These are phyloP conservation scores for Mycena albidolilacea DNA, from an alignment of 768 basidiomycete species.

Conservation along the genomic window DNA sequence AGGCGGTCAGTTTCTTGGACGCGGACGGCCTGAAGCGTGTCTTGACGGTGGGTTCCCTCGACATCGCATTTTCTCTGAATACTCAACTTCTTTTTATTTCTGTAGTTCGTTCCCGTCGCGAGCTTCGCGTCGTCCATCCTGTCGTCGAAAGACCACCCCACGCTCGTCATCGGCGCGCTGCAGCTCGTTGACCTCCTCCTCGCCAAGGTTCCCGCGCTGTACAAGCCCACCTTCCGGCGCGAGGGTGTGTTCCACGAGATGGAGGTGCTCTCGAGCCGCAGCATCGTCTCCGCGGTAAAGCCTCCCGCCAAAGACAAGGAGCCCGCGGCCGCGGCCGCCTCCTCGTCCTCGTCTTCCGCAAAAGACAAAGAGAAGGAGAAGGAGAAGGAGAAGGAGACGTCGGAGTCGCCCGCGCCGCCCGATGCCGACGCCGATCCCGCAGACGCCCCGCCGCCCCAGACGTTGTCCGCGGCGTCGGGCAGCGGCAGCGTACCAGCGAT, in stretches of 20 bases:
- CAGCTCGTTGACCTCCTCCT: slow-evolving; percentile 95
- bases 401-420: slow-evolving; percentile 55
- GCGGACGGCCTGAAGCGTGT: slow-evolving; percentile 80
- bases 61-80: slow-evolving; percentile 12
- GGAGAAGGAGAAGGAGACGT: slow-evolving; percentile 46
- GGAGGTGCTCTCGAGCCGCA: slow-evolving; percentile 78
- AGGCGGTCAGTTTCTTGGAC: slow-evolving; percentile 92
- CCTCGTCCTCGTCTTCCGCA: not conserved
- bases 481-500: slow-evolving; percentile 57
- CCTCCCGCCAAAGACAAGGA: slow-evolving; percentile 52
- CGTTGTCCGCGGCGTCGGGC: slow-evolving; percentile 40
- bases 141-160: slow-evolving; percentile 92
- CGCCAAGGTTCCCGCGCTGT: slow-evolving; percentile 85
- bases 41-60: slow-evolving; percentile 73
- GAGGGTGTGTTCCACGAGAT: slow-evolving; percentile 99
- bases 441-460: slow-evolving; percentile 52
- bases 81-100: slow-evolving; percentile 30
- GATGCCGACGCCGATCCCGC: slow-evolving; percentile 60
- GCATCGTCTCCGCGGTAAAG: slow-evolving; percentile 67
- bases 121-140: slow-evolving; percentile 96
- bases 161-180: slow-evolving; percentile 88
- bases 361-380: slow-evolving; percentile 53
- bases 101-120: slow-evolving; percentile 92
- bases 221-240: slow-evolving; percentile 90
- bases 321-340: not conserved